Conservation (phyloP, 495 filamentous ascomycete species). For the Penicillium lagena region DNA sequence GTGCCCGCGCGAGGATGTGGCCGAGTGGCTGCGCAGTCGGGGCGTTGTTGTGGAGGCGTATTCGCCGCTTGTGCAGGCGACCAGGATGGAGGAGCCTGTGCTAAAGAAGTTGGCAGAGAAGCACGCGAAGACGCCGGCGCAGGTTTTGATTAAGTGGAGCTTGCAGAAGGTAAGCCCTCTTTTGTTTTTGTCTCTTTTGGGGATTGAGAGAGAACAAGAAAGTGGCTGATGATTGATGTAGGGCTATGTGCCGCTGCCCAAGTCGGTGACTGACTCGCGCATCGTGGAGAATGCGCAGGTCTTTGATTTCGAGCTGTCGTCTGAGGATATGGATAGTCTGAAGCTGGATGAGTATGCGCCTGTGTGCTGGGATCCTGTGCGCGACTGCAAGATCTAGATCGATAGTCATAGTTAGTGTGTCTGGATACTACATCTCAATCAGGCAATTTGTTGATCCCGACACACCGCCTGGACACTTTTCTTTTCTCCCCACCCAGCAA, state of each 20-base stretch:
- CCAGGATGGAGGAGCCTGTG: slow-evolving; percentile 57
- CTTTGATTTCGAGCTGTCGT: slow-evolving; percentile 72
- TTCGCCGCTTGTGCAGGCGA: slow-evolving; percentile 64
- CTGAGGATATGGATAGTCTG: slow-evolving; percentile 51
- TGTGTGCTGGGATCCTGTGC: slow-evolving; percentile 70
- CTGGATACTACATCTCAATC: slow-evolving; percentile 1
- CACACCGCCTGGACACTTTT: slow-evolving; percentile 15
- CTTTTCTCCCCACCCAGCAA: slow-evolving; percentile 20
- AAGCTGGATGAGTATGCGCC: slow-evolving; percentile 52
- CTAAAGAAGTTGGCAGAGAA: slow-evolving; percentile 58
- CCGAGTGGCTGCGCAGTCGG: slow-evolving; percentile 63
- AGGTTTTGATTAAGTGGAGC: slow-evolving; percentile 82
- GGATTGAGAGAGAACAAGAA: no score
- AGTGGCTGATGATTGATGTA: slow-evolving; percentile 44
- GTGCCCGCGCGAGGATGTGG: slow-evolving; percentile 70
- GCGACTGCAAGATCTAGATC: slow-evolving; percentile 22
- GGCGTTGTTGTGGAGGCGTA: slow-evolving; percentile 75
- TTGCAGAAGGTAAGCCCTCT: slow-evolving; percentile 58
- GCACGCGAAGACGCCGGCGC: slow-evolving; percentile 65
- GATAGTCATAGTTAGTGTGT: slow-evolving; percentile 12
- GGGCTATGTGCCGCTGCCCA: slow-evolving; percentile 59
- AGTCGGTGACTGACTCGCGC: slow-evolving; percentile 52
- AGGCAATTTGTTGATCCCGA: slow-evolving; percentile 25
- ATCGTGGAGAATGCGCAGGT: slow-evolving; percentile 69
- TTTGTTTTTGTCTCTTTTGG: background rate